phyloP scores from a whole-genome alignment of 2,329 filamentous ascomycete genomes.

The Fonsecaea pugnacius region DNA sequence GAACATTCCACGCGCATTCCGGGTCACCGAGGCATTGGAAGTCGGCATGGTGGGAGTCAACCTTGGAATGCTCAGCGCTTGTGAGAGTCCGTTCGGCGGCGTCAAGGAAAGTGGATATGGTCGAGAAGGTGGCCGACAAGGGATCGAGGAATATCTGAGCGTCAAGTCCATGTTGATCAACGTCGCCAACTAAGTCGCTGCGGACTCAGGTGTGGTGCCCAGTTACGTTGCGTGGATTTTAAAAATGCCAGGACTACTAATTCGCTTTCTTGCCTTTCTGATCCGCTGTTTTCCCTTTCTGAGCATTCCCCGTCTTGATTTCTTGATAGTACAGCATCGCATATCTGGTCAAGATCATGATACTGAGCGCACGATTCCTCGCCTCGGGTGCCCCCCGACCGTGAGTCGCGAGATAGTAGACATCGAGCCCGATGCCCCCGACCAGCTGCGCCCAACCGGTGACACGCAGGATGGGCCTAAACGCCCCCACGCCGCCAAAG shows the following conservation, averaged over 20 bases:
- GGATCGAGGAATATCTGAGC: conserved; percentile 45
- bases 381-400: conserved; percentile 17
- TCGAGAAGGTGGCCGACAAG: conserved; percentile 55
- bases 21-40: conserved; percentile 71
- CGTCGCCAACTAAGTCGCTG: conserved; percentile 28
- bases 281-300: conserved; percentile 2
- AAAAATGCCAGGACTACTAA: not conserved
- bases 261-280: conserved; percentile 16
- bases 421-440: conserved; percentile 34
- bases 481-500: conserved; percentile 39
- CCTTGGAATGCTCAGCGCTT: conserved; percentile 43
- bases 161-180: conserved; percentile 38
- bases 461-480: conserved; percentile 33
- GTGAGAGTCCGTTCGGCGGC: conserved; percentile 38
- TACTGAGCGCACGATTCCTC: conserved; percentile 19
- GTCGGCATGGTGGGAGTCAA: conserved; percentile 80
- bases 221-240: too few species aligned
- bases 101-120: conserved; percentile 53
- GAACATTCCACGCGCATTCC: conserved; percentile 58
- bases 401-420: conserved; percentile 18
- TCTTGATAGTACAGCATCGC: conserved; percentile 29
- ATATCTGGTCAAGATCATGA: conserved; percentile 24
- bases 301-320: conserved; percentile 15
- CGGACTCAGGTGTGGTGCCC: too few species aligned
- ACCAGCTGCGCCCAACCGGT: conserved; percentile 36